Evolutionary conservation across 176 grass and related monocot species (phyloP), one percentile per base, ranked within the genome.

Genomic region (Avena sativa): DNA sequence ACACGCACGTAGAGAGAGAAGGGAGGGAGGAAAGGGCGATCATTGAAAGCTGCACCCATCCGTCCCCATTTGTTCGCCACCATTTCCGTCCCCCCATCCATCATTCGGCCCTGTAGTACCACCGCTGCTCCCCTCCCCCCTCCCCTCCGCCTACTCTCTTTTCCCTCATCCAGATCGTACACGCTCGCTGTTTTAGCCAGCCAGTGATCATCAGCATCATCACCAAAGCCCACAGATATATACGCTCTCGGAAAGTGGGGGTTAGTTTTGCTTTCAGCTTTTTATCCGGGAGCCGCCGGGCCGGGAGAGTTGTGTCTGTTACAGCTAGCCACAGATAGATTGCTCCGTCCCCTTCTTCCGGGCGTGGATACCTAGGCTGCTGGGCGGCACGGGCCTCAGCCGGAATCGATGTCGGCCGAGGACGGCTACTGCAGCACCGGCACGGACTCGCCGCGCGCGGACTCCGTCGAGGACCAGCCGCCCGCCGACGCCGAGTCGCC

Each of bases 21-120:
- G 40, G 15, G 30, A 40, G 34, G 36, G 36, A 1, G 4, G 86
- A 52, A 2, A 13, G 86, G 17, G 43, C 47, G 84, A 77, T 90
- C 79, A 78, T 84, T 93, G 90, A 91, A 87, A 95, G 89, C 86
- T 85, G 88, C 93, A 76, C 23, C 89, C 89, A 89, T 92, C 83
- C 85, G 84, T 69, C 86, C 68, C 84, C 83, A 80, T 93, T 85
- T 79, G 82, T 47, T 82, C 71, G 66, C 84, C 85, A 82, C 83
- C 89, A 88, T 90, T 70, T 85, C 86, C 74, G 38, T 61, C 74
- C 15, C 48, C 36, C 11, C 46, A 34, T n/a, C 36, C 60, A 77
- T 89, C 70, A 88, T 81, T 76, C 79, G 25, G 40, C 49, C 58
- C 83, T 48, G 20, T 60, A 10, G 5, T 6, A 40, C 38, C 40